Evolutionary conservation across 2,329 filamentous ascomycete species (phyloP).

Genomic region (Fusarium piperis): DNA sequence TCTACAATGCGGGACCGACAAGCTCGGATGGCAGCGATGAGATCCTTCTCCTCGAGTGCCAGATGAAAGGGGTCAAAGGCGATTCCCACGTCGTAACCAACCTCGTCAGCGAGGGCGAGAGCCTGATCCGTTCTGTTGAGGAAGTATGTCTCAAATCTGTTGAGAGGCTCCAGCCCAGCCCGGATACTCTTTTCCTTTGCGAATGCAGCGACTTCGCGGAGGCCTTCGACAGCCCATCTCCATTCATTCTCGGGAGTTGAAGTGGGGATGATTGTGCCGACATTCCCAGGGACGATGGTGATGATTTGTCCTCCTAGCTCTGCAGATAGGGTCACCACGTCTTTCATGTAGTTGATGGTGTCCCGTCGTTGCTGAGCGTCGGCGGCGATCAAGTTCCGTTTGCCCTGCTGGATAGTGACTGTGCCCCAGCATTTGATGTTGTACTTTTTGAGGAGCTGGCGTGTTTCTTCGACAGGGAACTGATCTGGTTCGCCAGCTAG

Average conservation of each 20-base stretch:
- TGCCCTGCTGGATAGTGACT: conserved; percentile 30
- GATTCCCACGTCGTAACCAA: conserved; percentile 20
- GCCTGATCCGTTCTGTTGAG: conserved; percentile 32
- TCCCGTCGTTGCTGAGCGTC: conserved; percentile 22
- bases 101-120: conserved; percentile 28
- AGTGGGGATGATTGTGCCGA: conserved; percentile 15
- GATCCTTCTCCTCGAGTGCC: conserved; percentile 26
- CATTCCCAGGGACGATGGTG: conserved; percentile 19
- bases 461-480: conserved; percentile 2
- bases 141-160: conserved; percentile 38
- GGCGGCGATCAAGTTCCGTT: conserved; percentile 23
- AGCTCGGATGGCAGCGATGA: conserved; percentile 16
- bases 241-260: conserved; percentile 31
- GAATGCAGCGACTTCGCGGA: conserved; percentile 22
- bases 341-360: conserved; percentile 29
- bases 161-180: conserved; percentile 32
- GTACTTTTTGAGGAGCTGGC: conserved; percentile 23
- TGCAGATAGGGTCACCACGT: conserved; percentile 23
- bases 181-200: conserved; percentile 16
- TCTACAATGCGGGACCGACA: conserved; percentile 21
- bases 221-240: conserved; percentile 27
- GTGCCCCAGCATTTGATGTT: conserved; percentile 29
- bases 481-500: conserved; percentile 24
- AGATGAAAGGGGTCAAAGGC: conserved; percentile 33
- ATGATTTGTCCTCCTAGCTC: conserved; percentile 25